Base-by-base conservation (phyloP, 1,139 yeast species). In the Yamadazyma blattariae region DNA sequence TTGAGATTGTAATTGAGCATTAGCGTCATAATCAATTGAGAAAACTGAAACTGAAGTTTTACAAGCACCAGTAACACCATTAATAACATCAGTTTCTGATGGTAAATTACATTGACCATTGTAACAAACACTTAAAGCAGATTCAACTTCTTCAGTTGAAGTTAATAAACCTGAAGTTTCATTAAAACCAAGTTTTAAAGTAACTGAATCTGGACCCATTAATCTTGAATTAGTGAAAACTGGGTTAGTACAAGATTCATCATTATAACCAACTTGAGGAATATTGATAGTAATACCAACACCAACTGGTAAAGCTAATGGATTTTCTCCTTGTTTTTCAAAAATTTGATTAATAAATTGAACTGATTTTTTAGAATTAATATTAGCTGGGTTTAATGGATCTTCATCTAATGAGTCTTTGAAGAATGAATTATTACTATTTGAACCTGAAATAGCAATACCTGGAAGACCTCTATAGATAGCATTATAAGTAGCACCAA, bases 381-480 rank as follows among this genome's bases (percentile, higher is more conserved):
- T 64, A 45, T 67, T 65, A 17, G 71, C 50, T 34, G 69, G 67
- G 32, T 56, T 56, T 38, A 48, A 42, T 29, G 55, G 46, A 46
- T 63, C 65, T 35, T 56, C 52, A 48, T 63, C 59, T 45, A 63
- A 60, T 37, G 46, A 44, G 48, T 64, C 71, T 49, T 60, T 57
- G 58, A 50, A 68, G 56, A 66, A 66, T 9, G 74, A 58, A 55
- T 67, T 67, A 62, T 67, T 67, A 21, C 48, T 29, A 51, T 66
- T 67, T 32, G 73, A 61, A 33, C 71, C 74, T 24, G 74, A 67
- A 54, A 70, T 61, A 10, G 74, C 74, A 44, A 68, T 52, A 26
- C 67, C 69, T 29, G 75, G 74, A 35, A 57, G 30, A 26, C 67
- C 65, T 48, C 74, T 58, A 57, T 67, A 66, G 29, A 67, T 64